These are phyloP conservation scores for Sphaerostilbella broomeana DNA, from an alignment of 2,329 filamentous ascomycete genomes.

Conservation along the genomic window DNA sequence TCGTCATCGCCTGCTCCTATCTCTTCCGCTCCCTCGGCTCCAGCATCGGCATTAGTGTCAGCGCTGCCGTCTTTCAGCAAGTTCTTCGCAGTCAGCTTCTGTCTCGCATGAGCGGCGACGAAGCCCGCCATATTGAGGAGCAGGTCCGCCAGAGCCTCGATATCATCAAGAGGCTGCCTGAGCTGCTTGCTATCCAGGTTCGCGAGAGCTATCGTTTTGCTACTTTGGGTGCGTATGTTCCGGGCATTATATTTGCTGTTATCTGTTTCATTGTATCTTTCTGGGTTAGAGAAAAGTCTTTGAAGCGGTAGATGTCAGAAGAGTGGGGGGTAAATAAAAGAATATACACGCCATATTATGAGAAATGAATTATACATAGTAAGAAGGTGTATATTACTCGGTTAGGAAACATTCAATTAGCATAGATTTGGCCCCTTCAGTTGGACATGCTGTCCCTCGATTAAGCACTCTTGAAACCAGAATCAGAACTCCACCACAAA, in stretches of 20 bases:
- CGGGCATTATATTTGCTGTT: conserved; percentile 30
- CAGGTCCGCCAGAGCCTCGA: conserved; percentile 64
- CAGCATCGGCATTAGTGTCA: conserved; percentile 66
- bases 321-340: not conserved
- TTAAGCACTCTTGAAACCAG: too few species aligned
- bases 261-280: conserved; percentile 34
- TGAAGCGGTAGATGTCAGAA: conserved; percentile 31
- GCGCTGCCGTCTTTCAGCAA: conserved; percentile 66
- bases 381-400: too few species aligned
- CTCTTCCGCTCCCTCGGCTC: conserved; percentile 74
- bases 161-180: conserved; percentile 59
- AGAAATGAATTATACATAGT: too few species aligned
- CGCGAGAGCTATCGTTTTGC: conserved; percentile 56
- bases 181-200: conserved; percentile 52
- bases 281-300: conserved; percentile 52
- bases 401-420: too few species aligned
- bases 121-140: conserved; percentile 60
- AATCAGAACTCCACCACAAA: too few species aligned
- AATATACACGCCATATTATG: too few species aligned
- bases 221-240: conserved; percentile 34
- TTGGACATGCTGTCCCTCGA: too few species aligned
- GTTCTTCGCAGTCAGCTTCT: conserved; percentile 53
- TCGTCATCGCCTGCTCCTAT: conserved; percentile 73
- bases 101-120: conserved; percentile 47
- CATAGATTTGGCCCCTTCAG: too few species aligned